Evolutionary conservation across 495 filamentous ascomycete genomes (phyloP), one percentile per base, ranked within the genome.

Genomic region (Aspergillus hancockii): DNA sequence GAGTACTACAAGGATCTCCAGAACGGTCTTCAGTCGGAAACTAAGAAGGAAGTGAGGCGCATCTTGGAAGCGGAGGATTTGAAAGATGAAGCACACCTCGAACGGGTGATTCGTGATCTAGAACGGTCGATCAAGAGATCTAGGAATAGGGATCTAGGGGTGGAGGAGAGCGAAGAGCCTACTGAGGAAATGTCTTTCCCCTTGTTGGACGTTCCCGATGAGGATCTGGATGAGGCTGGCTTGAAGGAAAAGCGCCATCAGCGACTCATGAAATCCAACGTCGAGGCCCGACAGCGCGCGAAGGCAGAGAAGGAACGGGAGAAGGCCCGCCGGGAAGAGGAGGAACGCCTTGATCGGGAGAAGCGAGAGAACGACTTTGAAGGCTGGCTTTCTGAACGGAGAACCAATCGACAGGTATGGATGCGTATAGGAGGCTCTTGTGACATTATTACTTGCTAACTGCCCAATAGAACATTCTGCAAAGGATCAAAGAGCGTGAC

Each of bases 301-400:
- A 97, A 96, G 67, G 91, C 89, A 0, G 94, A 98, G 73, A 98
- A 98, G 71, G 93, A 95, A 62, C 87, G 85, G 8, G 93, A 97
- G 67, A 92, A 88, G 71, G 89, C 90, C 0, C 83, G 93, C 10
- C 66, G 86, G 57, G 94, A 87, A 25, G 93, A 96, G 66, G 88
- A 91, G 61, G 85, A 93, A 56, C 83, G 91, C 23, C 75, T 88
- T 14, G 93, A 98, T 68, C 84, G 88, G 57, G 92, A 96, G 66
- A 85, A 86, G 58, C 87, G 94, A 0, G 88, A 90, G 65, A 91
- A 87, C 55, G 81, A 98, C 67, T 83, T 95, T 30, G 90, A 92
- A 49, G 83, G 78, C n/a, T 98, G 94, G 94, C 79, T 98, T 36
- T 80, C 83, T 38, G 89, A 94, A 64, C 86, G 91, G 58, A 81